Percentiles rank a stretch among this genome's conserved stretches.
Conservation (phyloP, 139 green algal species). For the Eudorina sp. region DNA sequence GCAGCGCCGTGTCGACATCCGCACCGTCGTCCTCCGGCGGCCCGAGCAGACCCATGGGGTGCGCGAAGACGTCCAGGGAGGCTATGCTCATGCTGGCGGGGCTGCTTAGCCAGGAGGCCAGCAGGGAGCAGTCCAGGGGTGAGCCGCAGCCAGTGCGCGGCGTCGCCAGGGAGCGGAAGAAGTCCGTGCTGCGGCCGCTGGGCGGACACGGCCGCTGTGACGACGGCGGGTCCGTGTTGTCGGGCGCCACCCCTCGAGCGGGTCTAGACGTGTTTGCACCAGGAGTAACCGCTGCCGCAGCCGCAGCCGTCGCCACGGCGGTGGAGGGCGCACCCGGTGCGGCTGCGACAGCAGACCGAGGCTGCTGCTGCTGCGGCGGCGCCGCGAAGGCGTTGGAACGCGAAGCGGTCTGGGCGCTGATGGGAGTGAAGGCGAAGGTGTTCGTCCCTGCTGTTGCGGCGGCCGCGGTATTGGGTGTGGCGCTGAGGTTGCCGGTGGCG, state of each 20-base stretch:
- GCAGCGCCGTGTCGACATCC: no score
- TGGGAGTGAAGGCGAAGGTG: slow-evolving; percentile 21
- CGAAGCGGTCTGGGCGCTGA: neutral
- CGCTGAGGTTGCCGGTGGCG: neutral
- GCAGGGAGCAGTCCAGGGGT: slow-evolving; percentile 2
- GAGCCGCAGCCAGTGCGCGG: neutral
- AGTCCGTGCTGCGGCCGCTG: neutral
- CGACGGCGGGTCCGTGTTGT: neutral
- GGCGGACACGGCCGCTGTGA: neutral
- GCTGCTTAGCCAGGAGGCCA: slow-evolving; percentile 36
- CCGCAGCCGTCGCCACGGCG: neutral
- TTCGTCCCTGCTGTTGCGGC: neutral
- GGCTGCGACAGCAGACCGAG: neutral
- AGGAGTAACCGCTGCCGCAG: neutral
- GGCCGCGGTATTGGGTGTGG: neutral
- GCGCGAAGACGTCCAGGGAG: neutral
- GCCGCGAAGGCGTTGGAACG: slow-evolving; percentile 2
- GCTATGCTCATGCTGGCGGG: slow-evolving; percentile 22
- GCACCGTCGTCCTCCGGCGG: neutral
- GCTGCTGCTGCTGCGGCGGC: neutral
- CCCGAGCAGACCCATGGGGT: neutral
- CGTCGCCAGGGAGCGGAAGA: neutral
- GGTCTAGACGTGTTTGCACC: no score
- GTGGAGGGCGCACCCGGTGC: neutral
- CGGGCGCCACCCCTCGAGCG: no score